These are phyloP conservation scores for Marasmius tenuissimus DNA, from an alignment of 1,284 basidiomycete species.

Conservation along the genomic window DNA sequence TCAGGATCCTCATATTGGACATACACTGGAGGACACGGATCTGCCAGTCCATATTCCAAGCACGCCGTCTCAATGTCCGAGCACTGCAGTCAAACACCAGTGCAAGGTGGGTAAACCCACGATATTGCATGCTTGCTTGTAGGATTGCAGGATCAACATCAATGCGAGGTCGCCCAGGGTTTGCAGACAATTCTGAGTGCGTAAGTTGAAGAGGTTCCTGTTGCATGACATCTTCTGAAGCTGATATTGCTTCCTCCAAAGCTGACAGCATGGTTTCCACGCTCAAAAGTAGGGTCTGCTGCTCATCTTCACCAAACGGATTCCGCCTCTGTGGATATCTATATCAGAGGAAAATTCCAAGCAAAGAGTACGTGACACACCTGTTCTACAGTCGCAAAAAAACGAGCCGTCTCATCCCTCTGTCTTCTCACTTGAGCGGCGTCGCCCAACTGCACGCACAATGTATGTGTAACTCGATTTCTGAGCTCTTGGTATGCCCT, in stretches of 20 bases:
- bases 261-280: not conserved
- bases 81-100: slow-evolving; percentile 19
- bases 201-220: not conserved
- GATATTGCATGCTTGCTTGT: not conserved
- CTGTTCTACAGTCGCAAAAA: not conserved
- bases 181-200: not conserved
- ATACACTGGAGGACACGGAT: slow-evolving; percentile 29
- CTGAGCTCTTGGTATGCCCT: slow-evolving; percentile 4
- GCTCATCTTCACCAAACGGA: slow-evolving; percentile 2
- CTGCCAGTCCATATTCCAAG: slow-evolving; percentile 28
- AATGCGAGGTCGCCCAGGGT: not conserved
- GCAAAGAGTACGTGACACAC: not conserved
- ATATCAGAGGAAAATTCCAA: not conserved
- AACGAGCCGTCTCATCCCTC: not conserved
- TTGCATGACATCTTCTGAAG: slow-evolving; percentile 1
- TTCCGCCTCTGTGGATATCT: not conserved
- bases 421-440: not conserved
- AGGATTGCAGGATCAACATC: slow-evolving; percentile 1
- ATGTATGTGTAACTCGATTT: not conserved
- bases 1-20: slow-evolving; percentile 14
- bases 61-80: slow-evolving; percentile 28
- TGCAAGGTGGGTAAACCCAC: slow-evolving; percentile 14
- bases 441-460: not conserved
- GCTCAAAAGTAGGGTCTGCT: not conserved
- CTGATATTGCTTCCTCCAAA: not conserved